phyloP scores from a whole-genome alignment of 129 eudicot genomes.

The Chrysanthemum makinoi region DNA sequence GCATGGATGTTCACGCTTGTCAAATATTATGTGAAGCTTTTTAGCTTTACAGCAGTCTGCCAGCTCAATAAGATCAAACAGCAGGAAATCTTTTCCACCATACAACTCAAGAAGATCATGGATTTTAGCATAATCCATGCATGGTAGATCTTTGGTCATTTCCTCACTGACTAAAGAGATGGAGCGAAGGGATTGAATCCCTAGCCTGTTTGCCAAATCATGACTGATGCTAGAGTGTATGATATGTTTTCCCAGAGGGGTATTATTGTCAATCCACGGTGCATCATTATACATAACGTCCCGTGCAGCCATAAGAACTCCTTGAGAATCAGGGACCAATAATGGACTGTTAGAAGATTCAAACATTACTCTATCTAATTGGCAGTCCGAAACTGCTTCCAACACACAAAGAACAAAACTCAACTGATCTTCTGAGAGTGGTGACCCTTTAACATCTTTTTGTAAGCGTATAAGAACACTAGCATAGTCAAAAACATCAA shows the following conservation, averaged over 20 bases:
- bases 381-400: conserved; percentile 80
- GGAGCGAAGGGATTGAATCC: conserved; percentile 83
- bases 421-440: conserved; percentile 81
- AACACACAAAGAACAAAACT: conserved; percentile 76
- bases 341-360: conserved; percentile 50
- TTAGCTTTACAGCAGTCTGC: conserved; percentile 96
- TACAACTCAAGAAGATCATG: conserved; percentile 67
- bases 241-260: conserved; percentile 58
- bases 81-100: conserved; percentile 63
- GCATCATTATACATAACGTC: conserved; percentile 96
- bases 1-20: conserved; percentile 87
- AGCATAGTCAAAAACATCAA: conserved; percentile 72
- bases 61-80: conserved; percentile 88
- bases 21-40: conserved; percentile 83
- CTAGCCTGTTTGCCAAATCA: conserved; percentile 79
- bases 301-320: conserved; percentile 56
- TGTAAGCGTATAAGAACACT: conserved; percentile 63
- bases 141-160: conserved; percentile 87
- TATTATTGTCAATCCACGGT: conserved; percentile 86
- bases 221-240: conserved; percentile 75
- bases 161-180: conserved; percentile 91
- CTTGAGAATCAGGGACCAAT: conserved; percentile 78
- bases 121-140: conserved; percentile 85
- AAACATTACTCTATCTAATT: conserved; percentile 47
- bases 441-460: conserved; percentile 58